These are phyloP conservation scores for Elsinoe batatas DNA, from an alignment of 2,329 filamentous ascomycete species.

Conservation along the genomic window DNA sequence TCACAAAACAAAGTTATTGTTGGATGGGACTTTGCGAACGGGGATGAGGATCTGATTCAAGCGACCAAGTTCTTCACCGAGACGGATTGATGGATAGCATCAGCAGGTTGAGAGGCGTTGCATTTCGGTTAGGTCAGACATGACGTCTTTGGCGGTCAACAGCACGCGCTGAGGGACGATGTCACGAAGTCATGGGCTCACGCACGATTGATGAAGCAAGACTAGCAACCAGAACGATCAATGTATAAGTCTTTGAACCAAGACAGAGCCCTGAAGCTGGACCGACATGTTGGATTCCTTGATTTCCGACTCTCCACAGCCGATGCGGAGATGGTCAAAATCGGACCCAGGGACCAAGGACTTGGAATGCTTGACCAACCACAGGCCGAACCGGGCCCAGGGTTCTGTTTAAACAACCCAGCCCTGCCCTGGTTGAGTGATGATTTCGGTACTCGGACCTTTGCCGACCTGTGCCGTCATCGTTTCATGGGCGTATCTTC, in stretches of 20 bases:
- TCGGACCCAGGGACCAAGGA: background rate
- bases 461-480: slow-evolving; percentile 1
- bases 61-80: slow-evolving; percentile 18
- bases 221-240: background rate
- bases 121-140: background rate
- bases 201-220: background rate
- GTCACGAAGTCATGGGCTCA: background rate
- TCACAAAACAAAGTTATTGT: slow-evolving; percentile 87
- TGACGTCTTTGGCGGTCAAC: background rate
- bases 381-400: background rate
- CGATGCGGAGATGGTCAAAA: background rate
- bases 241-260: background rate
- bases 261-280: background rate
- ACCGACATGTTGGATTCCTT: background rate
- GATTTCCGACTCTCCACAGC: background rate
- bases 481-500: background rate
- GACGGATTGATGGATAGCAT: slow-evolving; percentile 12
- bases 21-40: slow-evolving; percentile 94
- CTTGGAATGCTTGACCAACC: slow-evolving; percentile 8
- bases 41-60: slow-evolving; percentile 52
- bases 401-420: background rate
- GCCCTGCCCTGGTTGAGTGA: background rate
- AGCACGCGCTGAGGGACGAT: background rate
- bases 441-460: slow-evolving; percentile 1
- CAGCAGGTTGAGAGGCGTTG: background rate